phyloP scores from a whole-genome alignment of 495 filamentous ascomycete genomes.

The Chaetomium cochliodes region DNA sequence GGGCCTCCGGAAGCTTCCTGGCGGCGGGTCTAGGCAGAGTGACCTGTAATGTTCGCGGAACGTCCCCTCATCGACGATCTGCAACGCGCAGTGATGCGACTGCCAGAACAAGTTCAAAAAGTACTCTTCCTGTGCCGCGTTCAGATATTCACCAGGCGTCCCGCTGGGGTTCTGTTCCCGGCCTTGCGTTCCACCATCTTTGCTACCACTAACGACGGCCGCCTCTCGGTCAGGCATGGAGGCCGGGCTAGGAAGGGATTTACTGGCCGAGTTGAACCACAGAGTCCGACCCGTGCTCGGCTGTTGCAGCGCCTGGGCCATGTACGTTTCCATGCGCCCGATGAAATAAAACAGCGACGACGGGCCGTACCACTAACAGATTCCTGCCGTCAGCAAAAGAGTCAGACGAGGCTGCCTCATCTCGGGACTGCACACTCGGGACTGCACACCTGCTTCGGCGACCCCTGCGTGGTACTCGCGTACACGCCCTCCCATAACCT shows the following conservation, averaged over 20 bases:
- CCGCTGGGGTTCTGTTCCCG: neutral
- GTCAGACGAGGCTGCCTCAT: neutral
- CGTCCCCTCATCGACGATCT: constrained; percentile 48
- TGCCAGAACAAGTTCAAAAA: constrained; percentile 53
- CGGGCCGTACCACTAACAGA: constrained; percentile 40
- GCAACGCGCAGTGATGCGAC: constrained; percentile 42
- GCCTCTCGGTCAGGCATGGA: neutral
- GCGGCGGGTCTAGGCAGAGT: constrained; percentile 40
- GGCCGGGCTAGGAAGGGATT: neutral
- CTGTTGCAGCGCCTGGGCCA: constrained; percentile 36
- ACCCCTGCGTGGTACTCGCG: neutral
- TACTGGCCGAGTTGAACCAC: constrained; percentile 10
- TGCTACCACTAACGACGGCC: neutral
- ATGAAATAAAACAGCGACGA: constrained; percentile 45
- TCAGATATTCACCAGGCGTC: constrained; percentile 23
- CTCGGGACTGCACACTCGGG: neutral
- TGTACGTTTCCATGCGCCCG: constrained; percentile 38
- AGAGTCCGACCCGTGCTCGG: constrained; percentile 25
- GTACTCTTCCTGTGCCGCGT: constrained; percentile 48
- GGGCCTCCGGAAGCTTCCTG: constrained; percentile 40
- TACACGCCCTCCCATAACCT: neutral
- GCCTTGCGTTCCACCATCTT: neutral
- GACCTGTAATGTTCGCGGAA: constrained; percentile 52
- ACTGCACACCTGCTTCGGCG: neutral
- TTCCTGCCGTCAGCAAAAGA: constrained; percentile 31